Conservation (phyloP, 768 basidiomycete species). For the Termitomyces sp. region DNA sequence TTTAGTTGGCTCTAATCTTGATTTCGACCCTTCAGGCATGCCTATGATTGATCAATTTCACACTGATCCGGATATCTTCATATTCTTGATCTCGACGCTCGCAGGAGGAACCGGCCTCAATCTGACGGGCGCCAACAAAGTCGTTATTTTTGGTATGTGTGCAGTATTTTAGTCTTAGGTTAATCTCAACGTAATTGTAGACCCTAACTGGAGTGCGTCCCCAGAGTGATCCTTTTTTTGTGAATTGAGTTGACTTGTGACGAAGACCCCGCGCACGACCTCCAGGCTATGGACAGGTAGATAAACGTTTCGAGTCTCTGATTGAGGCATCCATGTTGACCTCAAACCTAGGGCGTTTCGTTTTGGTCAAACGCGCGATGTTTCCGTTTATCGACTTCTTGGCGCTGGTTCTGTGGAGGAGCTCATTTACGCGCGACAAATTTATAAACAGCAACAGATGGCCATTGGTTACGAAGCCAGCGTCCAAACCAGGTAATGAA, state of each 20-base stretch:
- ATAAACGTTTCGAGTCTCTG: neutral
- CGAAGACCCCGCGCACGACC: constrained; percentile 89
- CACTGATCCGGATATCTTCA: constrained; percentile 63
- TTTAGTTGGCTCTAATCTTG: neutral
- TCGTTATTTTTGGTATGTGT: constrained; percentile 78
- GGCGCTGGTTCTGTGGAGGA: constrained; percentile 89
- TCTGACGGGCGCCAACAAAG: constrained; percentile 88
- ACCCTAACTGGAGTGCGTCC: constrained; percentile 91
- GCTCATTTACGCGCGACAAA: constrained; percentile 82
- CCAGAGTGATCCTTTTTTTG: neutral
- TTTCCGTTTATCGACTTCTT: constrained; percentile 78
- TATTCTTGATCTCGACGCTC: constrained; percentile 88
- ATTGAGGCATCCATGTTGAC: neutral
- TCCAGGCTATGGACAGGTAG: constrained; percentile 84
- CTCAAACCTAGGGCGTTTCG: constrained; percentile 58
- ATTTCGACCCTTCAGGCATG: constrained; percentile 59
- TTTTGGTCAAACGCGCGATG: constrained; percentile 85
- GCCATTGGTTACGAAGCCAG: constrained; percentile 85
- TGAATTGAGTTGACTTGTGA: neutral
- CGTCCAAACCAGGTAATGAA: constrained; percentile 67
- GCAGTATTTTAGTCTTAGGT: constrained; percentile 4
- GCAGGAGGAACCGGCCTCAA: constrained; percentile 93
- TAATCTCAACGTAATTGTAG: constrained; percentile 33
- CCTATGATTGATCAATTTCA: constrained; percentile 84
- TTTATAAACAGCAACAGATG: constrained; percentile 95